Conservation (phyloP, 179 eudicot species). For the Nepenthes alata region DNA sequence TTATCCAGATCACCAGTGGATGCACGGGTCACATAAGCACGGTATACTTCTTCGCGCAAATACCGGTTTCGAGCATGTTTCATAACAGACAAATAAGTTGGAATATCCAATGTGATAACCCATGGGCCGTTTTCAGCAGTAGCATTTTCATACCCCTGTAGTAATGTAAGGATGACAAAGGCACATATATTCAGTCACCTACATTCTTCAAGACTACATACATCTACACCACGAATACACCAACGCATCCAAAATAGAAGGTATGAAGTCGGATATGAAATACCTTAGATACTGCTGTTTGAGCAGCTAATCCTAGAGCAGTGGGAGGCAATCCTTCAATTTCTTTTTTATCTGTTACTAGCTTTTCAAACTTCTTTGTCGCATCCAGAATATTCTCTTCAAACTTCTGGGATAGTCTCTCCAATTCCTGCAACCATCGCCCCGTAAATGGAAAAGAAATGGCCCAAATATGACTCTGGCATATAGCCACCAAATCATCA, state of each 20-base stretch:
- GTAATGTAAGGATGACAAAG: constrained; percentile 3
- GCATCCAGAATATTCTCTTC: constrained; percentile 92
- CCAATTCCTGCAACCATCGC: constrained; percentile 53
- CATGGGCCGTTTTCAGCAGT: constrained; percentile 93
- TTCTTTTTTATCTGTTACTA: constrained; percentile 76
- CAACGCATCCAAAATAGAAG: not conserved
- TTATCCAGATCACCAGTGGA: constrained; percentile 90
- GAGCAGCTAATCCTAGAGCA: constrained; percentile 91
- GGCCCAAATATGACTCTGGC: not conserved
- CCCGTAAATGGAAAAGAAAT: not conserved
- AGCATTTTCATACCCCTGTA: constrained; percentile 95
- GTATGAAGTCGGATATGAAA: not conserved
- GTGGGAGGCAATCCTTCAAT: constrained; percentile 86
- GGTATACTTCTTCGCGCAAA: constrained; percentile 89
- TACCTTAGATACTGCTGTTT: constrained; percentile 92
- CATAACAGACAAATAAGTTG: constrained; percentile 83
- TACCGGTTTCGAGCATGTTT: constrained; percentile 76
- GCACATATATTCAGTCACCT: not conserved
- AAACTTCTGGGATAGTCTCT: constrained; percentile 68
- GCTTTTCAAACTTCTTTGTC: constrained; percentile 86
- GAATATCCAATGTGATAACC: constrained; percentile 91
- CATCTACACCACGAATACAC: not conserved
- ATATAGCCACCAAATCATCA: no score
- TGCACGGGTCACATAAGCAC: constrained; percentile 84
- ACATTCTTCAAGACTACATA: not conserved